Base-by-base conservation (phyloP, 345 rosid species). In the Mangifera indica region DNA sequence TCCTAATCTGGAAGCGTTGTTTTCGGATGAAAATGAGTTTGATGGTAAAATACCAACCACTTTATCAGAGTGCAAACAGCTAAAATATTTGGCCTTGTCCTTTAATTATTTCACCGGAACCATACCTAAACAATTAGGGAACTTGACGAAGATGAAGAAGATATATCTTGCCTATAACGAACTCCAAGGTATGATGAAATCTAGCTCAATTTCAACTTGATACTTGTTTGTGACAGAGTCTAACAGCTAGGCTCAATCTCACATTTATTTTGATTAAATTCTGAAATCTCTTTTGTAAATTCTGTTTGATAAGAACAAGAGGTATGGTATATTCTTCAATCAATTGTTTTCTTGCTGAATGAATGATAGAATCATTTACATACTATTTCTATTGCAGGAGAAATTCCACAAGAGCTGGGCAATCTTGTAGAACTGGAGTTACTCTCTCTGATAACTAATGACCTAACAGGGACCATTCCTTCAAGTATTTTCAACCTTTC, bases 371-470 rank as follows among this genome's bases (percentile, higher is more conserved):
- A 37, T 37, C 42, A 37, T 37, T 37, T 37, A 37, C 42, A 37
- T 29, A 37, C 0, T 37, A 37, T 37, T 37, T 37, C 0, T 37
- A 4, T 37, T 37, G 42, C 17, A 57, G 74, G 74, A 29, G 20
- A 54, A 52, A 61, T 75, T 69, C 68, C 62, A 3, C 3, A 9
- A 10, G 63, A 69, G 22, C 57, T 75, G 2, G 73, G 73, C 20
- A 15, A 58, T 59, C 68, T 71, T 7, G 26, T 49, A 17, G 5
- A 51, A 20, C 9, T 76, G 64, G 48, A 66, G 67, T 9, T 4
- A 1, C 14, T 71, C 13, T 59, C 7, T 26, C 3, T 71, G 7
- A 0, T 12, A 25, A 1, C 26, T 5, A 76, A 71, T 37, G 48
- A 7, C 44, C 40, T 71, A 3, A 26, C 24, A 56, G 75, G 75